phyloP scores from a whole-genome alignment of 257 asterid species.

The Rehmannia glutinosa region DNA sequence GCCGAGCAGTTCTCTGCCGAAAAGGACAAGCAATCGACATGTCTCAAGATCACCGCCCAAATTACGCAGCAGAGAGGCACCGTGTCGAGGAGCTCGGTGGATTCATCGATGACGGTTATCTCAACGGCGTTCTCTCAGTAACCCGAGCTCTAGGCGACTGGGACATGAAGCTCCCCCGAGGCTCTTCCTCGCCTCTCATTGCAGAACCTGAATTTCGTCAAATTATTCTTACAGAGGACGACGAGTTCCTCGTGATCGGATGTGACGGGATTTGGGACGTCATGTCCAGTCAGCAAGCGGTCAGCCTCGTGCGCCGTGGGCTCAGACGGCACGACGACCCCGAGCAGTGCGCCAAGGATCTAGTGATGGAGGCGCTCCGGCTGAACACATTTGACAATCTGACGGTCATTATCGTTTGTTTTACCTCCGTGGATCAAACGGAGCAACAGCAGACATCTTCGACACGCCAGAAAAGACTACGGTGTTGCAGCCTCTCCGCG shows the following conservation, averaged over 20 bases:
- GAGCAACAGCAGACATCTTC: conserved; percentile 16
- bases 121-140: conserved; percentile 69
- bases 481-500: conserved; percentile 66
- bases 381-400: conserved; percentile 74
- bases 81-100: conserved; percentile 80
- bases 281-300: conserved; percentile 77
- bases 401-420: conserved; percentile 63
- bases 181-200: conserved; percentile 67
- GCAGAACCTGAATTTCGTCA: conserved; percentile 81
- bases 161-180: conserved; percentile 86
- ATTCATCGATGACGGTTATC: conserved; percentile 71
- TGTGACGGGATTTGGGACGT: conserved; percentile 93
- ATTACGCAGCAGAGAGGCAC: conserved; percentile 42
- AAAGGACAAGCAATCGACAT: conserved; percentile 73
- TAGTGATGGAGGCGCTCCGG: conserved; percentile 75
- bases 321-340: conserved; percentile 73
- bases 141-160: conserved; percentile 84
- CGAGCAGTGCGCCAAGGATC: conserved; percentile 80
- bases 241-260: conserved; percentile 81
- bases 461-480: conserved; percentile 31
- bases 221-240: conserved; percentile 54
- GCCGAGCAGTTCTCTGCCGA: conserved; percentile 82
- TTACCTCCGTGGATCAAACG: conserved; percentile 37
- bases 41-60: conserved; percentile 84
- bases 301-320: conserved; percentile 65